Base-by-base conservation (phyloP, 495 filamentous ascomycete species). In the Thozetella sp. region DNA sequence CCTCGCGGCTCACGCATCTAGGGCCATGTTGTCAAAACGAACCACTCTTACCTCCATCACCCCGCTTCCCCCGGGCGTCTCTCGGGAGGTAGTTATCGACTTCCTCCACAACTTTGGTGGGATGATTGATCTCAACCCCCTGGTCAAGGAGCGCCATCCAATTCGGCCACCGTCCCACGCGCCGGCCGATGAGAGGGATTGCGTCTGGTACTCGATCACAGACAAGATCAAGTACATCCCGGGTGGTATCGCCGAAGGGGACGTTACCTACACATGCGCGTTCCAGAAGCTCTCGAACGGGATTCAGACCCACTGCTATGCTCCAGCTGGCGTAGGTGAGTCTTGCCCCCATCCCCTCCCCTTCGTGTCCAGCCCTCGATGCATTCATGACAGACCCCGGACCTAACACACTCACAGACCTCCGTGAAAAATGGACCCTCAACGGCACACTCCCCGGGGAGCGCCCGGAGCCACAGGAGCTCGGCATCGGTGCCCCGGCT, bases 111-210 rank as follows among this genome's bases (percentile, higher is more conserved):
- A 85, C 66, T 90, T 93, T 67, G 70, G 77, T 43, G 86, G 86
- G 58, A 93, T 95, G 83, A 93, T 93, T 64, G 87, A 91, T 46
- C 78, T 93, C 24, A 95, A 93, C 70, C 91, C 91, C 0, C 80
- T 93, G 6, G 90, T 95, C 53, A 83, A 88, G 50, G 83, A 88
- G 37, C 83, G 89, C 43, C 80, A 87, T 56, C 80, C 80, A 0
- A 88, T 88, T 69, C 79, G 78, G 22, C 77, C 89, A 0, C 90
- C 90, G 0, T 65, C 75, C 13, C 79, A 87, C 67, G 86, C 89
- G 6, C 64, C 76, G 4, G 70, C 83, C 9, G 91, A 95, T 60
- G 88, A 93, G 71, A 81, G 75, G 51, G 77, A 86, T 56, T 89
- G 83, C 56, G 76, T 74, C 6, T 95, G 91, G 91, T 93, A 92